Evolutionary conservation across 1,284 basidiomycete genomes (phyloP).

Genomic region (Mixia osmundae): DNA sequence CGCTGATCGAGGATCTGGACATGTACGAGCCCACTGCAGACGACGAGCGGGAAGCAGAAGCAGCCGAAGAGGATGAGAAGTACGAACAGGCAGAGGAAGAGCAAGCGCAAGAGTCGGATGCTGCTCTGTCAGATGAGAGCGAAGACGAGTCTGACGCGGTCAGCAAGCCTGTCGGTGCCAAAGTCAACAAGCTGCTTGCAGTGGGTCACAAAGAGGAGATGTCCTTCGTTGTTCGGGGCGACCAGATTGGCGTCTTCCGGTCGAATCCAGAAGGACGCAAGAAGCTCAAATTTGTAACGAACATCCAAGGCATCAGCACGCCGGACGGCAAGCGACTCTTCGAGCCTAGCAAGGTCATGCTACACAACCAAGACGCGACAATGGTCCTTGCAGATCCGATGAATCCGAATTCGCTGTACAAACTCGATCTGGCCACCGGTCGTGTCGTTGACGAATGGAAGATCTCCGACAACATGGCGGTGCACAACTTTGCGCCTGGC

Average conservation of each 20-base stretch:
- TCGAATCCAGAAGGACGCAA: constrained; percentile 39
- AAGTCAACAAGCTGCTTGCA: constrained; percentile 62
- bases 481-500: constrained; percentile 74
- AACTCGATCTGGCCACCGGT: constrained; percentile 80
- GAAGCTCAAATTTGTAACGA: constrained; percentile 39
- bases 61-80: constrained; percentile 41
- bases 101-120: constrained; percentile 27
- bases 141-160: constrained; percentile 26
- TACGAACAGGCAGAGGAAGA: constrained; percentile 35
- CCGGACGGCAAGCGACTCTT: constrained; percentile 54
- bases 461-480: constrained; percentile 63
- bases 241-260: constrained; percentile 92
- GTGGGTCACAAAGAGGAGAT: constrained; percentile 84
- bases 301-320: constrained; percentile 63
- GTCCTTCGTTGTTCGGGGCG: constrained; percentile 84
- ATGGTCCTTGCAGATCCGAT: constrained; percentile 79
- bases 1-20: constrained; percentile 51
- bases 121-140: constrained; percentile 13
- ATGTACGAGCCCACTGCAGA: constrained; percentile 55
- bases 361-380: constrained; percentile 88
- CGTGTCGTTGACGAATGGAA: constrained; percentile 99
- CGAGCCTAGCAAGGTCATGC: constrained; percentile 77
- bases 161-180: constrained; percentile 8
- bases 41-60: constrained; percentile 10
- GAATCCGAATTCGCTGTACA: constrained; percentile 66